These are phyloP conservation scores for Trypanosoma congolense DNA, from an alignment of 208 protist genomes.

Conservation along the genomic window DNA sequence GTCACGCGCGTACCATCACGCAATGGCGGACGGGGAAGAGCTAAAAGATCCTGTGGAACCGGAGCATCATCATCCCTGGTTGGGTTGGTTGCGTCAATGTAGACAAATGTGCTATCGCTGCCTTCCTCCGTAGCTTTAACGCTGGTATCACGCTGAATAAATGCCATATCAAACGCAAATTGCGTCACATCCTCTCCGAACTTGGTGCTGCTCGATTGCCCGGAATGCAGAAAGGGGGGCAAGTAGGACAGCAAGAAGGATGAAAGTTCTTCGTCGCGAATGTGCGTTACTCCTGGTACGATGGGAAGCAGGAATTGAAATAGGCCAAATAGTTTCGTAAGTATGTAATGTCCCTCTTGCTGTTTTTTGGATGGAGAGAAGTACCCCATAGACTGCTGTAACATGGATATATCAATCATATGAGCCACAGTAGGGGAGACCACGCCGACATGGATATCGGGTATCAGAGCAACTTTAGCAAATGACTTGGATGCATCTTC, in stretches of 20 bases:
- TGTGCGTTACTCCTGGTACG: slow-evolving; percentile 38
- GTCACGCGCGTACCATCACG: slow-evolving; percentile 40
- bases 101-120: neutral
- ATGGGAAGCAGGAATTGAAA: slow-evolving; percentile 69
- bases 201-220: neutral
- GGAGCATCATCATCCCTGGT: neutral
- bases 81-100: neutral
- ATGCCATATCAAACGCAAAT: slow-evolving; percentile 27
- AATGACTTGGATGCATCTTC: slow-evolving; percentile 25
- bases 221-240: neutral
- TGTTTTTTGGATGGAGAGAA: slow-evolving; percentile 15
- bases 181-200: slow-evolving; percentile 1
- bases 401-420: slow-evolving; percentile 14
- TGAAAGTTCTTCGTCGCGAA: slow-evolving; percentile 28
- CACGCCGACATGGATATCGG: slow-evolving; percentile 22
- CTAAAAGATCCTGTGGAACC: slow-evolving; percentile 27
- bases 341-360: slow-evolving; percentile 29
- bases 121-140: neutral
- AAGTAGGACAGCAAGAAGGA: slow-evolving; percentile 30
- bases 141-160: slow-evolving; percentile 29
- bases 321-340: slow-evolving; percentile 34
- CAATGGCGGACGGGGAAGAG: slow-evolving; percentile 32
- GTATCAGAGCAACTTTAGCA: slow-evolving; percentile 13
- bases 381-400: slow-evolving; percentile 14
- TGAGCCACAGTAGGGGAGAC: slow-evolving; percentile 27